These are phyloP conservation scores for Friedmanniomyces simplex DNA, from an alignment of 495 filamentous ascomycete species.

Conservation along the genomic window DNA sequence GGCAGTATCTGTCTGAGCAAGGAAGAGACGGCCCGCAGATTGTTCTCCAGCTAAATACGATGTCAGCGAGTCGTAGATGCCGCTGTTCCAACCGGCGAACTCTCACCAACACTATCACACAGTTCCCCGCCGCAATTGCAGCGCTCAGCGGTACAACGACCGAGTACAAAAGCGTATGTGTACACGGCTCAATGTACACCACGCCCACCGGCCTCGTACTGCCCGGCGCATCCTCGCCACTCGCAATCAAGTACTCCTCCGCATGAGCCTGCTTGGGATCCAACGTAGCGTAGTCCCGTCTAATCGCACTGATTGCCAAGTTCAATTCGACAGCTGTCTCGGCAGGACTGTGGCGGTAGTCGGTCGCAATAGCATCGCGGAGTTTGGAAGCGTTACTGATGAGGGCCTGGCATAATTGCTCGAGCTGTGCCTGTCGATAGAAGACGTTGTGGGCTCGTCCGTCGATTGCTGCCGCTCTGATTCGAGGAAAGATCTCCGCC, in stretches of 20 bases:
- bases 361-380: slow-evolving; percentile 33
- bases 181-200: slow-evolving; percentile 41
- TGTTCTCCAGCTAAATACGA: slow-evolving; percentile 31
- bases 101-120: slow-evolving; percentile 41
- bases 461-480: slow-evolving; percentile 38
- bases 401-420: slow-evolving; percentile 33
- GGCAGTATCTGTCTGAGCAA: slow-evolving; percentile 36
- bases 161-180: slow-evolving; percentile 41
- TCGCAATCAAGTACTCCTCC: slow-evolving; percentile 41
- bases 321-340: slow-evolving; percentile 39
- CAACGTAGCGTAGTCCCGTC: slow-evolving; percentile 36
- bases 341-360: slow-evolving; percentile 28
- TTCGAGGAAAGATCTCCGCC: slow-evolving; percentile 29
- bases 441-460: slow-evolving; percentile 38
- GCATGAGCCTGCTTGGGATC: slow-evolving; percentile 34
- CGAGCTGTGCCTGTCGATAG: slow-evolving; percentile 40
- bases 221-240: slow-evolving; percentile 31
- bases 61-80: not conserved
- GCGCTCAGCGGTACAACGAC: slow-evolving; percentile 38
- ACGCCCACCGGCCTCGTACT: slow-evolving; percentile 33
- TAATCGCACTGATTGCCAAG: slow-evolving; percentile 35
- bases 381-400: slow-evolving; percentile 28
- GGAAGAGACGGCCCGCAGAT: slow-evolving; percentile 23
- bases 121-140: slow-evolving; percentile 43
- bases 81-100: not conserved